These are phyloP conservation scores for Hypholoma sublateritium DNA, from an alignment of 768 basidiomycete species.

Conservation along the genomic window DNA sequence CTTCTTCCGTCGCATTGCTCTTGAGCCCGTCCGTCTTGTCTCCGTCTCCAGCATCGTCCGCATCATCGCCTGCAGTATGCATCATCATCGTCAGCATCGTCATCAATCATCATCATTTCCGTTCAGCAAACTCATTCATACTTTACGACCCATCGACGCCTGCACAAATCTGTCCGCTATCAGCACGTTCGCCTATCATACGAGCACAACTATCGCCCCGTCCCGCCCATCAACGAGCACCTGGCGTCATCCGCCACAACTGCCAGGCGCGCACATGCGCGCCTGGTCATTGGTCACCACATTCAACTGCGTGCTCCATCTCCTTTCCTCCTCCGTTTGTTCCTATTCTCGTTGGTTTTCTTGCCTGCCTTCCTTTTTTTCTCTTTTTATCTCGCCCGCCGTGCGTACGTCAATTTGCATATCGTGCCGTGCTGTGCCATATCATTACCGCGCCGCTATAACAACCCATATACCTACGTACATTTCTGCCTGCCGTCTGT, in stretches of 20 bases:
- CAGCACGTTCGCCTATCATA: neutral
- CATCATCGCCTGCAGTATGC: constrained; percentile 4
- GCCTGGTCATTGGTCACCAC: constrained; percentile 8
- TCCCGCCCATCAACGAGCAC: neutral
- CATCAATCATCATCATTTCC: constrained; percentile 9
- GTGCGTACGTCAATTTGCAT: neutral
- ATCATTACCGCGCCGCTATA: constrained; percentile 6
- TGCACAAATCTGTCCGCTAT: neutral
- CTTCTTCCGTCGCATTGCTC: constrained; percentile 21
- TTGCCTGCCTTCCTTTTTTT: neutral
- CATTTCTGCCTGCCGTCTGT: constrained; percentile 4
- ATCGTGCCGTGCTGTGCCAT: neutral
- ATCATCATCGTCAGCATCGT: constrained; percentile 2
- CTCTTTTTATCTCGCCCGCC: constrained; percentile 7
- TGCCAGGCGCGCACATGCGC: neutral
- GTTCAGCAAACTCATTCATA: constrained; percentile 6
- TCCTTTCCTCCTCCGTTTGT: constrained; percentile 2
- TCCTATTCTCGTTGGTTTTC: neutral
- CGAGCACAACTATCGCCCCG: too few species aligned
- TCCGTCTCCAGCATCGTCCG: constrained; percentile 4
- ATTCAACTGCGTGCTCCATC: constrained; percentile 19
- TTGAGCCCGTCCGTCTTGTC: constrained; percentile 15
- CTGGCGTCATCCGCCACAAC: neutral
- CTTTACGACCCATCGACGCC: constrained; percentile 9
- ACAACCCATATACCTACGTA: constrained; percentile 12